Evolutionary conservation across 139 green algal genomes (phyloP).

Genomic region (Chlamydomonas urium): DNA sequence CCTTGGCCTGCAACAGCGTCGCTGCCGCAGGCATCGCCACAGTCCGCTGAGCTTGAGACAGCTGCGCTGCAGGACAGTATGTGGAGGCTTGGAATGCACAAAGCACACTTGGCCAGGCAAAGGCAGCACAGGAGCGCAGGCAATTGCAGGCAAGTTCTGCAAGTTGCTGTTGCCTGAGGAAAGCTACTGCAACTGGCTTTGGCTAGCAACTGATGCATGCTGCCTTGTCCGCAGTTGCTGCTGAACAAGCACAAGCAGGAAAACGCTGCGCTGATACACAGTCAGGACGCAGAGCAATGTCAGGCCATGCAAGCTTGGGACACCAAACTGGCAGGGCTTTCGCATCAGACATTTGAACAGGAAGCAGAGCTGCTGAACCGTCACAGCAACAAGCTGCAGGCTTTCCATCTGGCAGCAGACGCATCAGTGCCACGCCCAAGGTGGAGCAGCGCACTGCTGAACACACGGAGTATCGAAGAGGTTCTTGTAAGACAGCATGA

Average conservation of each 20-base stretch:
- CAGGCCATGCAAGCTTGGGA: neutral
- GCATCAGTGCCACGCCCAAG: neutral
- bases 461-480: neutral
- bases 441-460: constrained; percentile 5
- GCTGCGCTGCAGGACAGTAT: too few relatives aligned
- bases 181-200: too few relatives aligned
- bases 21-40: too few relatives aligned
- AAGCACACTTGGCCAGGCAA: too few relatives aligned
- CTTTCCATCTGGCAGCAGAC: neutral
- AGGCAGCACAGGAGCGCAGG: too few relatives aligned
- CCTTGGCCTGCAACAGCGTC: too few relatives aligned
- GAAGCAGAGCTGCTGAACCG: neutral
- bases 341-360: neutral
- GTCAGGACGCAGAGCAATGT: neutral
- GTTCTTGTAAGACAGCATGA: neutral
- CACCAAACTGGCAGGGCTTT: neutral
- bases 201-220: too few relatives aligned
- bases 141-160: too few relatives aligned
- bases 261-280: neutral
- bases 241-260: neutral
- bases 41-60: too few relatives aligned
- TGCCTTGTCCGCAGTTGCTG: constrained; percentile 1
- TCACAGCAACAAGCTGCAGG: neutral
- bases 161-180: too few relatives aligned
- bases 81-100: too few relatives aligned